Evolutionary conservation across 2,329 filamentous ascomycete species (phyloP).

Genomic region (Arthroderma sp.): DNA sequence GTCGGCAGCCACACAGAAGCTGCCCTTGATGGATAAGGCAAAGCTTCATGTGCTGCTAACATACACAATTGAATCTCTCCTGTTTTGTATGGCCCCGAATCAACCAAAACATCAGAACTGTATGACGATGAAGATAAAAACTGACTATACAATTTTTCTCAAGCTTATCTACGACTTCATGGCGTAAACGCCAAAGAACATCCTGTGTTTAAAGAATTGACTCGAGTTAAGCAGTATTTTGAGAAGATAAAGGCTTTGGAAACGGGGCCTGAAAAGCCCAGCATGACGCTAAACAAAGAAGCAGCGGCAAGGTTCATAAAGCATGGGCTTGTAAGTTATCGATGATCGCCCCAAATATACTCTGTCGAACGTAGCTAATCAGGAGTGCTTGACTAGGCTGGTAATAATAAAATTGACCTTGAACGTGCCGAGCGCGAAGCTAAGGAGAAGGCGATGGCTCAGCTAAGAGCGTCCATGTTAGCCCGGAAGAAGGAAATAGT

Average conservation of each 20-base stretch:
- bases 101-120: too few species aligned
- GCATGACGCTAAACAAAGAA: constrained; percentile 54
- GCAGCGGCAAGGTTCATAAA: constrained; percentile 73
- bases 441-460: constrained; percentile 38
- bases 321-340: constrained; percentile 52
- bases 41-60: constrained; percentile 82
- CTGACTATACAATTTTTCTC: neutral
- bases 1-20: constrained; percentile 55
- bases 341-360: neutral
- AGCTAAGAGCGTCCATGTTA: constrained; percentile 34
- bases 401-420: constrained; percentile 40
- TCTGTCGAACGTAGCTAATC: neutral
- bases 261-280: constrained; percentile 43
- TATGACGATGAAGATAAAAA: too few species aligned
- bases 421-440: constrained; percentile 37
- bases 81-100: constrained; percentile 55
- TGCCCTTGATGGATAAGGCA: constrained; percentile 87
- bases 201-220: constrained; percentile 72
- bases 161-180: constrained; percentile 64
- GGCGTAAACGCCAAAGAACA: constrained; percentile 73
- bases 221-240: constrained; percentile 80
- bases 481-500: constrained; percentile 19
- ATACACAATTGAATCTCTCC: constrained; percentile 78
- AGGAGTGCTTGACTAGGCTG: constrained; percentile 19
- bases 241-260: constrained; percentile 76